Conservation (phyloP, 179 eudicot genomes). For the Drosera spatulata region DNA sequence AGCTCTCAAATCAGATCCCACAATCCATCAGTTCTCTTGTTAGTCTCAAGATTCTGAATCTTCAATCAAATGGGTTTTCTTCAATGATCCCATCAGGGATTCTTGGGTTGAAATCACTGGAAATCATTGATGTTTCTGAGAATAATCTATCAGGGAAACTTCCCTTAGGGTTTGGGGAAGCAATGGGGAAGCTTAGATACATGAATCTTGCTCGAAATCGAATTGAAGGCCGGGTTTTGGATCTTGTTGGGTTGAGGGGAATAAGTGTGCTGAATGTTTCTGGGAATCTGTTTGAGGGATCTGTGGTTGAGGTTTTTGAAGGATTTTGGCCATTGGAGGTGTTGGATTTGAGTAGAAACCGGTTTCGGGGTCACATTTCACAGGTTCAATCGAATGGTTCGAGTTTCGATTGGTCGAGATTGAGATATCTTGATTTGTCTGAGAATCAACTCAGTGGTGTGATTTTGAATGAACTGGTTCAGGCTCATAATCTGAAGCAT, state of each 20-base stretch:
- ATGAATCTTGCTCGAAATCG: conserved; percentile 38
- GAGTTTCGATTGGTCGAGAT: conserved; percentile 33
- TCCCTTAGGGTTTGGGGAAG: conserved; percentile 35
- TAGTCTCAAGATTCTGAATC: conserved; percentile 27
- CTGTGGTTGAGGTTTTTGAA: conserved; percentile 30
- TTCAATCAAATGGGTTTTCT: conserved; percentile 26
- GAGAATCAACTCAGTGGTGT: conserved; percentile 46
- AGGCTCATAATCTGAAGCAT: conserved; percentile 34
- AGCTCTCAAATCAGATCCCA: conserved; percentile 34
- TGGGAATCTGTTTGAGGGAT: conserved; percentile 38
- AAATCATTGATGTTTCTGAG: conserved; percentile 33
- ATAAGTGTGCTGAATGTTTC: conserved; percentile 30
- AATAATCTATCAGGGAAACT: conserved; percentile 34
- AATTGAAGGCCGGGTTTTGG: conserved; percentile 32
- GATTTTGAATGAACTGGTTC: conserved; percentile 18
- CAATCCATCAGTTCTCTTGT: conserved; percentile 29
- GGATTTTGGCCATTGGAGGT: conserved; percentile 29
- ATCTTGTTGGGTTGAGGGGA: conserved; percentile 24
- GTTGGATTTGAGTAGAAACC: conserved; percentile 51
- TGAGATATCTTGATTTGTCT: conserved; percentile 46
- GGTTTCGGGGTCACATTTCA: conserved; percentile 48
- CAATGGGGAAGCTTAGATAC: conserved; percentile 31
- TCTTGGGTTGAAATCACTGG: conserved; percentile 25
- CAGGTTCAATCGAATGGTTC: conserved; percentile 28
- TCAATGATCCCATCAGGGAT: conserved; percentile 35